Evolutionary conservation across 768 basidiomycete genomes (phyloP).

Genomic region (Boletus speciosus): DNA sequence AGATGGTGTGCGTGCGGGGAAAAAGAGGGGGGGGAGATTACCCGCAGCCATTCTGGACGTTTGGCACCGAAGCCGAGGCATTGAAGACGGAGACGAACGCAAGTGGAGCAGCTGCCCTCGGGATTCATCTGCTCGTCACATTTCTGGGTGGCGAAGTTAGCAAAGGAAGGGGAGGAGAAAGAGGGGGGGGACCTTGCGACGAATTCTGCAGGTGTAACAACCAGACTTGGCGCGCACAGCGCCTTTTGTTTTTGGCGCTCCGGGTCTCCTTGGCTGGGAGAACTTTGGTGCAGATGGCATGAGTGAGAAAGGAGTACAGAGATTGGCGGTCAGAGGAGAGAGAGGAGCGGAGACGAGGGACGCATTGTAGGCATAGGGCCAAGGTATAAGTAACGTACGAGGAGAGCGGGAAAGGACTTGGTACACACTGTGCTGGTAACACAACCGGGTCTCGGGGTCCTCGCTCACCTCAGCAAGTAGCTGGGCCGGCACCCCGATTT

Average conservation of each 20-base stretch:
- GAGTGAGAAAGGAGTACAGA: not conserved
- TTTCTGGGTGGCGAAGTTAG: slow-evolving; percentile 49
- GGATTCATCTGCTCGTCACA: slow-evolving; percentile 72
- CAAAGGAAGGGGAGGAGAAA: slow-evolving; percentile 1
- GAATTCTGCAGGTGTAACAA: slow-evolving; percentile 85
- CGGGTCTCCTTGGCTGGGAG: slow-evolving; percentile 39
- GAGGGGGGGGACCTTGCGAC: slow-evolving; percentile 63
- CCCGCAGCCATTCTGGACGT: slow-evolving; percentile 82
- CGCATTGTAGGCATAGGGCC: slow-evolving; percentile 22
- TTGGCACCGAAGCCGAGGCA: slow-evolving; percentile 85
- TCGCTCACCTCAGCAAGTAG: not conserved
- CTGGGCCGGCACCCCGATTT: slow-evolving; percentile 19
- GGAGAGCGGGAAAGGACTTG: slow-evolving; percentile 1
- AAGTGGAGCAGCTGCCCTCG: slow-evolving; percentile 68
- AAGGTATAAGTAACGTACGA: slow-evolving; percentile 33
- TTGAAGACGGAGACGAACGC: slow-evolving; percentile 74
- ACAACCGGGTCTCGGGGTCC: slow-evolving; percentile 21
- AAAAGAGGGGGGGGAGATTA: slow-evolving; percentile 27
- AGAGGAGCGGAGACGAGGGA: slow-evolving; percentile 12
- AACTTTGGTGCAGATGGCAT: slow-evolving; percentile 42
- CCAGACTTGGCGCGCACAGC: slow-evolving; percentile 83
- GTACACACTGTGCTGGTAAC: not conserved
- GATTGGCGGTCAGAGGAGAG: not conserved
- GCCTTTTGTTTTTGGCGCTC: slow-evolving; percentile 72
- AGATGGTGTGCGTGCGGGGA: not conserved